These are phyloP conservation scores for Chernovozyma aurita DNA, from an alignment of 1,139 yeast genomes.

Conservation along the genomic window DNA sequence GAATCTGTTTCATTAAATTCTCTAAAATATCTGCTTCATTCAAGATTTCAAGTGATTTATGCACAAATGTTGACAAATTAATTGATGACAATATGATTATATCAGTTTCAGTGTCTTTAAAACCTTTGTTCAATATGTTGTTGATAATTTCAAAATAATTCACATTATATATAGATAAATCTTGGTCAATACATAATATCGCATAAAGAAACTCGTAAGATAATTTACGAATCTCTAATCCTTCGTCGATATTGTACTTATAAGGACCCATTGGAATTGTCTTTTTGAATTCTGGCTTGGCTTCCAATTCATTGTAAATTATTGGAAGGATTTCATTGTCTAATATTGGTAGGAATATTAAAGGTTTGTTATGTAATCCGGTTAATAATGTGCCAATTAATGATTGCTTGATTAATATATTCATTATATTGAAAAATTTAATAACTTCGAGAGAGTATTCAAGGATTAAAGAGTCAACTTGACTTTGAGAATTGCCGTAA, in stretches of 20 bases:
- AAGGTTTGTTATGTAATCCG: slow-evolving; percentile 62
- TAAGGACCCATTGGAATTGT: slow-evolving; percentile 83
- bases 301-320: slow-evolving; percentile 51
- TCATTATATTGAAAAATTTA: slow-evolving; percentile 19
- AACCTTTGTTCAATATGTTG: slow-evolving; percentile 29
- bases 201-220: slow-evolving; percentile 70
- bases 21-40: slow-evolving; percentile 18
- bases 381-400: slow-evolving; percentile 58
- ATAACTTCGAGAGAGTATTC: slow-evolving; percentile 2
- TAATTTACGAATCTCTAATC: slow-evolving; percentile 68
- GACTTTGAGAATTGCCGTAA: not conserved
- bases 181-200: slow-evolving; percentile 26
- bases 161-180: slow-evolving; percentile 6
- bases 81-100: slow-evolving; percentile 34
- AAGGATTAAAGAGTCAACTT: not conserved
- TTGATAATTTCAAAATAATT: slow-evolving; percentile 21
- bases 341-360: slow-evolving; percentile 48
- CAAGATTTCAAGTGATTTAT: slow-evolving; percentile 14
- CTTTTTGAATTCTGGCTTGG: slow-evolving; percentile 56
- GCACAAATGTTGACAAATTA: slow-evolving; percentile 27
- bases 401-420: slow-evolving; percentile 48
- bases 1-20: slow-evolving; percentile 20
- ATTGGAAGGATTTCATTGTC: slow-evolving; percentile 67
- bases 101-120: slow-evolving; percentile 37
- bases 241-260: slow-evolving; percentile 78